These are phyloP conservation scores for Fraxinus cuspidata DNA, from an alignment of 257 asterid species.

Conservation along the genomic window DNA sequence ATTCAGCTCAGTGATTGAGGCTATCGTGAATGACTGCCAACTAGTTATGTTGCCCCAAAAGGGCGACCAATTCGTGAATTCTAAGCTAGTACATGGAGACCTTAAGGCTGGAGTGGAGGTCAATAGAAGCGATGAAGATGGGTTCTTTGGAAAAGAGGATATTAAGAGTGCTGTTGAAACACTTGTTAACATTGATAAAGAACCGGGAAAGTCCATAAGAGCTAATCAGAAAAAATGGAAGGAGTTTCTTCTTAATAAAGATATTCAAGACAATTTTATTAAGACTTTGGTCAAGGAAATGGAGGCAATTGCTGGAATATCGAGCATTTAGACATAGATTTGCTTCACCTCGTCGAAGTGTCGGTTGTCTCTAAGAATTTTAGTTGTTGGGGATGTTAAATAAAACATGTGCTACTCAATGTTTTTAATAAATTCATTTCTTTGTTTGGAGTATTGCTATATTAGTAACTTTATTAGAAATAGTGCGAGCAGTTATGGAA, in stretches of 20 bases:
- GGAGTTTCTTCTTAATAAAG: constrained; percentile 38
- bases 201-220: constrained; percentile 31
- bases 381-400: too few species aligned
- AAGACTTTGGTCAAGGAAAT: constrained; percentile 37
- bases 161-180: constrained; percentile 39
- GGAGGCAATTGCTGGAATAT: constrained; percentile 22
- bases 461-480: too few species aligned
- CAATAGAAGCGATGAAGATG: constrained; percentile 56
- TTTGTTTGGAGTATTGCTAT: too few species aligned
- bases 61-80: constrained; percentile 47
- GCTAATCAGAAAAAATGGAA: constrained; percentile 47
- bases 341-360: too few species aligned
- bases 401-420: too few species aligned
- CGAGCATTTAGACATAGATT: not conserved
- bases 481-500: too few species aligned
- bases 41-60: constrained; percentile 48
- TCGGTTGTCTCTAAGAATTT: not conserved
- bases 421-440: too few species aligned
- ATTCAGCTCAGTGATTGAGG: constrained; percentile 57
- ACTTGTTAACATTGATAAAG: constrained; percentile 25
- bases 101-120: constrained; percentile 56
- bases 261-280: constrained; percentile 37
- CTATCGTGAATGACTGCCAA: constrained; percentile 51
- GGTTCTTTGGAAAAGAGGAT: constrained; percentile 41
- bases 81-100: constrained; percentile 46